Evolutionary conservation across 371 early-diverging fungal species (phyloP).

Genomic region (Mucor racemosus): DNA sequence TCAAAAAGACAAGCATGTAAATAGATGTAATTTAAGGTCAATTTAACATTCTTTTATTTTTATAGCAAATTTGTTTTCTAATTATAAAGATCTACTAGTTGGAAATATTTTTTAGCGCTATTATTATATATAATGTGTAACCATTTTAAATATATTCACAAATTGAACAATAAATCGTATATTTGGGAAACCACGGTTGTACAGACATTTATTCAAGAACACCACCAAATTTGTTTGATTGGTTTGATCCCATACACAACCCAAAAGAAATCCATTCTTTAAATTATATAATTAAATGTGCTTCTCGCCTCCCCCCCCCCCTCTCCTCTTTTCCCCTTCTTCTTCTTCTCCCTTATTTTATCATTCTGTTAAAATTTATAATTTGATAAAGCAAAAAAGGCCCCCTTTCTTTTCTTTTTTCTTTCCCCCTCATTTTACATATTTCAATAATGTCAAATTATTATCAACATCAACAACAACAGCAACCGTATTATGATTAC

Average conservation of each 20-base stretch:
- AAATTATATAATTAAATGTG: neutral
- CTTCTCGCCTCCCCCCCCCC: neutral
- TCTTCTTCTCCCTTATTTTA: neutral
- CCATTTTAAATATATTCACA: too few species aligned
- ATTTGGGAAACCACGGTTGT: too few species aligned
- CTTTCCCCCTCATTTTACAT: neutral
- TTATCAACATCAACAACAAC: conserved; percentile 18
- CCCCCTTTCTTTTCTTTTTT: neutral
- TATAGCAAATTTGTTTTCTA: too few species aligned
- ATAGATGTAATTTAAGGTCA: too few species aligned
- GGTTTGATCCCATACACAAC: neutral
- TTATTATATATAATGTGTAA: too few species aligned
- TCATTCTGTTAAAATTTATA: neutral
- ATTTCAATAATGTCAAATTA: conserved; percentile 12
- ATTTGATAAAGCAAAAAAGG: neutral
- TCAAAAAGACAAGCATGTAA: too few species aligned
- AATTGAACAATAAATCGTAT: too few species aligned
- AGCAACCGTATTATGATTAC: conserved; percentile 15
- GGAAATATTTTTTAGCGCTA: too few species aligned
- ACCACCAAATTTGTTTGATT: neutral
- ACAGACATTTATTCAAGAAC: neutral
- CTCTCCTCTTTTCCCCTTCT: neutral
- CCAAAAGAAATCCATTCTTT: neutral
- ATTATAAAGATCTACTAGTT: too few species aligned
- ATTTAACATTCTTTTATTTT: too few species aligned